Base-by-base conservation (phyloP, 805 yeast genomes). In the Ogataea dorogensis region DNA sequence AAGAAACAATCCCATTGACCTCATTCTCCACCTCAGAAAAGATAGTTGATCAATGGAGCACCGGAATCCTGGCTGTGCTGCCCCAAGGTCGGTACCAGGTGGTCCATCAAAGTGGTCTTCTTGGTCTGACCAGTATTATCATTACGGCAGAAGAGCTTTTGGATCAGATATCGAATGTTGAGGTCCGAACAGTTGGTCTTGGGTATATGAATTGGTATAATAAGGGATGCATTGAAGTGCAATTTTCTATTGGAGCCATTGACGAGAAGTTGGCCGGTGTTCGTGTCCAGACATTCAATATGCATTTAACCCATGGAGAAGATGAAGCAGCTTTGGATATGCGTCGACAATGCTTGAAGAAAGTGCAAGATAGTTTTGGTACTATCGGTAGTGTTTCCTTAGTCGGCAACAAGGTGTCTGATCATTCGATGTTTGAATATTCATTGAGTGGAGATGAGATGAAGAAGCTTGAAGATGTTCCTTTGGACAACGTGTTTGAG, bases 141-240 rank as follows among this genome's bases (percentile, higher is more conserved):
- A 50, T 75, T n/a, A 63, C 67, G 2, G 53, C 53, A 12, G 40
- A 50, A 3, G 51, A 55, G 4, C 31, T 71, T 2, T 51, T 47
- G 5, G 43, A 53, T 2, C 71, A 73, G 42, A 57, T 77, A n/a
- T 55, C 67, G 2, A 46, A 59, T 13, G 36, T 75, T 5, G 54
- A 56, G 13, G 60, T 63, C 4, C 56, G 64, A 3, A 65, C 78
- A 0, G 61, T 78, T 5, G 81, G 83, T 0, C 69, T 82, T 0
- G 83, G 83, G 0, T 65, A 76, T 24, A 50, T 77, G 33, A 70
- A 76, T 16, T 77, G 80, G 75, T 82, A 81, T 12, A 77, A 77
- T 55, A 77, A 77, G 48, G 84, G 84, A 2, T 78, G 80, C 4
- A 72, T 75, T 10, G 55, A 68, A 12, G 57, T 75, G 15, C 58